Conservation (phyloP, 2,329 filamentous ascomycete genomes). For the Talaromyces sp. region DNA sequence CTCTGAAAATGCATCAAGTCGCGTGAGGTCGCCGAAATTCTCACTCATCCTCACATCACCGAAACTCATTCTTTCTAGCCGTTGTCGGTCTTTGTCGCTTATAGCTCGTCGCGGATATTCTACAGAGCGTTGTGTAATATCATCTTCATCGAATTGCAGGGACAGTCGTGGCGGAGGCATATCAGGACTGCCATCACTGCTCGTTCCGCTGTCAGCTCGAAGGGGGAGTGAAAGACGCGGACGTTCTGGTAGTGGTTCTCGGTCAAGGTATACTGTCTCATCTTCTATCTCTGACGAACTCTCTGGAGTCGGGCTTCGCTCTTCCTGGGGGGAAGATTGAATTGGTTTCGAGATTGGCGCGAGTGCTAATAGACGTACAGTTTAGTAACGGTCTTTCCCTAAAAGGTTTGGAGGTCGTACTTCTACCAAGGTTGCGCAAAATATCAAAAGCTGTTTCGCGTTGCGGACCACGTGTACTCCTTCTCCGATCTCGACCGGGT, state of each 20-base stretch:
- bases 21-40: conserved; percentile 48
- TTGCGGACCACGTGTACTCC: conserved; percentile 47
- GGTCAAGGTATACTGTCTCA: conserved; percentile 48
- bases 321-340: conserved; percentile 46
- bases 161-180: conserved; percentile 39
- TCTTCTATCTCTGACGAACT: conserved; percentile 22
- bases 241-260: conserved; percentile 45
- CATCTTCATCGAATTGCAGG: conserved; percentile 45
- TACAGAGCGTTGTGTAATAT: conserved; percentile 40
- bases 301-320: conserved; percentile 21
- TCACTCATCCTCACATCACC: conserved; percentile 47
- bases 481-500: conserved; percentile 48
- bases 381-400: not conserved
- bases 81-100: conserved; percentile 35
- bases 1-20: conserved; percentile 44
- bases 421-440: conserved; percentile 51
- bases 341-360: conserved; percentile 48
- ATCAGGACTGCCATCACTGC: conserved; percentile 40
- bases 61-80: conserved; percentile 44
- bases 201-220: conserved; percentile 44
- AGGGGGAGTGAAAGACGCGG: conserved; percentile 46
- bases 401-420: conserved; percentile 28
- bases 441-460: conserved; percentile 56
- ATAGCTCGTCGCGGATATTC: conserved; percentile 44
- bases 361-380: conserved; percentile 38